A percentile compares a stretch with the other conserved stretches of the same genome.
Evolutionary conservation across 2,329 filamentous ascomycete genomes (phyloP).

Genomic region (Bipolaris zeicola): DNA sequence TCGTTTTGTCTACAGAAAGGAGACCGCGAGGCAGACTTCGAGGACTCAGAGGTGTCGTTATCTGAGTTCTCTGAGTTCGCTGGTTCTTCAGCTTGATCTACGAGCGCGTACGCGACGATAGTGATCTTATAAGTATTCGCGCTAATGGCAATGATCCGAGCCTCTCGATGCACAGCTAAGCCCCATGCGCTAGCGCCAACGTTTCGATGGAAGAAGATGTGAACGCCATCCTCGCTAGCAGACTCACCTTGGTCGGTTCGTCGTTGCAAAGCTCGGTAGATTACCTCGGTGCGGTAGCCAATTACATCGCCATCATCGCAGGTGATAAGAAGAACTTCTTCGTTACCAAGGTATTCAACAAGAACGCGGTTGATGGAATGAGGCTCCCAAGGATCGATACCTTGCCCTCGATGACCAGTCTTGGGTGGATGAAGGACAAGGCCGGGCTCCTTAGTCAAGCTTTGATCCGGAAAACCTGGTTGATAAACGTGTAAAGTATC

Average conservation of each 20-base stretch:
- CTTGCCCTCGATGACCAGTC: constrained; percentile 29
- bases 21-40: constrained; percentile 18
- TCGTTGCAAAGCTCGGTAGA: constrained; percentile 30
- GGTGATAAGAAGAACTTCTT: constrained; percentile 57
- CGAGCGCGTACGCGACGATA: constrained; percentile 64
- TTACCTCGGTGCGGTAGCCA: constrained; percentile 45
- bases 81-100: constrained; percentile 5
- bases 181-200: constrained; percentile 87
- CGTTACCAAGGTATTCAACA: constrained; percentile 52
- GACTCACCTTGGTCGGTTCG: constrained; percentile 8
- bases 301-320: constrained; percentile 64
- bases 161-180: constrained; percentile 76
- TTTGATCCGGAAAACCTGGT: constrained; percentile 52
- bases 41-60: background rate
- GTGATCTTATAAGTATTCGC: constrained; percentile 70
- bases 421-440: constrained; percentile 49
- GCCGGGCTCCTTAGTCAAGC: constrained; percentile 40
- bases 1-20: constrained; percentile 35
- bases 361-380: constrained; percentile 54
- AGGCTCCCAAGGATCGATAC: constrained; percentile 46
- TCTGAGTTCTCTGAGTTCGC: constrained; percentile 5
- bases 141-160: constrained; percentile 84
- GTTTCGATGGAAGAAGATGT: constrained; percentile 73
- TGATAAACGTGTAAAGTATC: constrained; percentile 51
- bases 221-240: constrained; percentile 51